These are phyloP conservation scores for Aethionema arabicum DNA, from an alignment of 345 rosid species.

Conservation along the genomic window DNA sequence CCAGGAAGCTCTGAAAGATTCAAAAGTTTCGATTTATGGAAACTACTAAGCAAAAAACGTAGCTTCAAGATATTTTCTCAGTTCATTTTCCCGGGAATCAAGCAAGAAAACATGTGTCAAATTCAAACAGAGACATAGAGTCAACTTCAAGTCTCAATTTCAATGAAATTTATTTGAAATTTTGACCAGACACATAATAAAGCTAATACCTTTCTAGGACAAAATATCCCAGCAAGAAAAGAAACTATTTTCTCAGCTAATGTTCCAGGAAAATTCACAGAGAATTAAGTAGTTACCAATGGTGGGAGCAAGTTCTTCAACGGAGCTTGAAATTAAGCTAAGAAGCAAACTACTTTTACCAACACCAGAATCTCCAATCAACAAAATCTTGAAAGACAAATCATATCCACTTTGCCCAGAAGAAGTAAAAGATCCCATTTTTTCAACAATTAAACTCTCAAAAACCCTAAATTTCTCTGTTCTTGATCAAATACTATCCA, in stretches of 20 bases:
- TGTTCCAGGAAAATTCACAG: slow-evolving; percentile 3
- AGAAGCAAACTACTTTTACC: slow-evolving; percentile 93
- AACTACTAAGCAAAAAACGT: not conserved
- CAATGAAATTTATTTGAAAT: too few species aligned
- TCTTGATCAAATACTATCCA: slow-evolving; percentile 32
- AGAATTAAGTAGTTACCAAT: slow-evolving; percentile 48
- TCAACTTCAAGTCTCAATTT: too few species aligned
- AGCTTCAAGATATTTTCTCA: not conserved
- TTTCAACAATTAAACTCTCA: slow-evolving; percentile 7
- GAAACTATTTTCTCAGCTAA: not conserved
- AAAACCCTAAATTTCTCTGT: slow-evolving; percentile 13
- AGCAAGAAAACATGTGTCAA: slow-evolving; percentile 7
- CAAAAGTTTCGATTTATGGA: too few species aligned
- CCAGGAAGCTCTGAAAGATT: too few species aligned
- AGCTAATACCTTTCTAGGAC: not conserved
- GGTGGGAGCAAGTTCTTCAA: slow-evolving; percentile 80
- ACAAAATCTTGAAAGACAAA: slow-evolving; percentile 83
- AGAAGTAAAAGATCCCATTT: slow-evolving; percentile 38
- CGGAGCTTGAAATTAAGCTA: slow-evolving; percentile 69
- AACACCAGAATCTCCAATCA: slow-evolving; percentile 97
- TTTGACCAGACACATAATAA: not conserved
- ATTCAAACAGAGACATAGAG: too few species aligned
- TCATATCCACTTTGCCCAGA: slow-evolving; percentile 64
- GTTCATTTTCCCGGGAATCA: slow-evolving; percentile 1
- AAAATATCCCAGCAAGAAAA: not conserved